Evolutionary conservation across 805 yeast species (phyloP).

Genomic region (Saccharomycopsis fodiens): DNA sequence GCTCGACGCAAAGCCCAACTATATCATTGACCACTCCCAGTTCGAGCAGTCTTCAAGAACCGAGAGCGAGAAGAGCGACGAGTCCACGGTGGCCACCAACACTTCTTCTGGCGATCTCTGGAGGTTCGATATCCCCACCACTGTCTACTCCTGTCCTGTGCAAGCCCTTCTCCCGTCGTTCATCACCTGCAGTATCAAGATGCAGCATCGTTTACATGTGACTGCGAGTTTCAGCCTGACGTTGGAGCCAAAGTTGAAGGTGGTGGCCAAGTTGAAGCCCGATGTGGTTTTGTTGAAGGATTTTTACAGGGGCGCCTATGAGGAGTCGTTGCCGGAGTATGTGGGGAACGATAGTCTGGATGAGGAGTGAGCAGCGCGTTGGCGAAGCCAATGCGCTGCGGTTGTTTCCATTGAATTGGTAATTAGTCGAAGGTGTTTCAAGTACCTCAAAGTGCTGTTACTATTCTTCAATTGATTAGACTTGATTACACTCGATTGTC

Average conservation of each 20-base stretch:
- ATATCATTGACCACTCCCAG: slow-evolving; percentile 12
- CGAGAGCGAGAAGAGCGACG: neutral
- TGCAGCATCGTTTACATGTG: slow-evolving; percentile 15
- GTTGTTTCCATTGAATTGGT: too few relatives aligned
- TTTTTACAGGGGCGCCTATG: neutral
- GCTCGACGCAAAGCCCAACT: slow-evolving; percentile 9
- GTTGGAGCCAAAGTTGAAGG: slow-evolving; percentile 10
- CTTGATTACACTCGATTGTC: too few relatives aligned
- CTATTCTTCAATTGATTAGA: too few relatives aligned
- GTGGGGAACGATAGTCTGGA: slow-evolving; percentile 3
- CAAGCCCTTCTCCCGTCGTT: slow-evolving; percentile 15
- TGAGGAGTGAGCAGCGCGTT: slow-evolving; percentile 1
- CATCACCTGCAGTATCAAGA: slow-evolving; percentile 15
- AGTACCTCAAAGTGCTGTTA: too few relatives aligned
- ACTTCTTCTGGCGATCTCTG: neutral
- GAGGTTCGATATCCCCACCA: slow-evolving; percentile 10
- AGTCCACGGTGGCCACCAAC: neutral
- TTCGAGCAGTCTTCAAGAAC: slow-evolving; percentile 1
- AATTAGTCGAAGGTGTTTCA: too few relatives aligned
- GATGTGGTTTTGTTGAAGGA: slow-evolving; percentile 15
- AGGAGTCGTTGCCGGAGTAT: slow-evolving; percentile 9
- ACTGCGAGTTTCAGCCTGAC: slow-evolving; percentile 12
- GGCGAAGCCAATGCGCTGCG: too few relatives aligned
- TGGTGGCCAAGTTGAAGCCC: slow-evolving; percentile 10
- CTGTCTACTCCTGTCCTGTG: slow-evolving; percentile 5